Conservation (phyloP, 2,329 filamentous ascomycete genomes). For the Colletotrichum costaricense region DNA sequence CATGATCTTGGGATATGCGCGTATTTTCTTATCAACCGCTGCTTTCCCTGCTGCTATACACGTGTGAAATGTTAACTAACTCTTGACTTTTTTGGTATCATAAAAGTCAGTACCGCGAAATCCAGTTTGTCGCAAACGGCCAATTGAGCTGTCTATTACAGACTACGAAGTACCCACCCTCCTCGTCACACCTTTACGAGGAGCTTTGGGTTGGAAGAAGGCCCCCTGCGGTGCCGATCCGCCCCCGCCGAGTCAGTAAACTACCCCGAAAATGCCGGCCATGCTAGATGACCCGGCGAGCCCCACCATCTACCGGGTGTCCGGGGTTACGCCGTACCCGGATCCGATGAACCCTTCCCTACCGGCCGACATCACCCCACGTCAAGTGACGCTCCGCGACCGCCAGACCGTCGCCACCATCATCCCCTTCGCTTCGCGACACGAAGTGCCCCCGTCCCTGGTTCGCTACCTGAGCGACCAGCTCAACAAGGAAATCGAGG, state of each 20-base stretch:
- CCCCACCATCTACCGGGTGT: constrained; percentile 76
- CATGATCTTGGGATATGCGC: background rate
- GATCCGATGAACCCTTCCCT: constrained; percentile 71
- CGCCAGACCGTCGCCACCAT: constrained; percentile 86
- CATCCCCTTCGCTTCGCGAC: constrained; percentile 81
- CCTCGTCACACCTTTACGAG: background rate
- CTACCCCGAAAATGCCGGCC: constrained; percentile 71
- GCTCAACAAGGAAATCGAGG: constrained; percentile 90
- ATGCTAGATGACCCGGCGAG: constrained; percentile 82
- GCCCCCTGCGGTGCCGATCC: constrained; percentile 17
- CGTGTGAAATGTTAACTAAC: constrained; percentile 34
- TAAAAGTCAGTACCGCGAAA: constrained; percentile 5
- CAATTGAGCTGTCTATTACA: background rate
- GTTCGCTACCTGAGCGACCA: constrained; percentile 84
- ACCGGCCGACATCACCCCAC: constrained; percentile 75
- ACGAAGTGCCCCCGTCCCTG: constrained; percentile 80
- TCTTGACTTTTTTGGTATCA: background rate
- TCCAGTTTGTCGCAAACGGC: background rate
- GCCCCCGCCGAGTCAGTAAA: constrained; percentile 3
- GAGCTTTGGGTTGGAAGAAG: background rate
- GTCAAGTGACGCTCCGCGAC: constrained; percentile 85
- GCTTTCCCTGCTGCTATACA: constrained; percentile 15
- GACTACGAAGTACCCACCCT: background rate
- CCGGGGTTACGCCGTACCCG: constrained; percentile 74
- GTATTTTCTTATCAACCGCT: background rate